phyloP scores from a whole-genome alignment of 2,329 filamentous ascomycete species.

The Colletotrichum costaricense region DNA sequence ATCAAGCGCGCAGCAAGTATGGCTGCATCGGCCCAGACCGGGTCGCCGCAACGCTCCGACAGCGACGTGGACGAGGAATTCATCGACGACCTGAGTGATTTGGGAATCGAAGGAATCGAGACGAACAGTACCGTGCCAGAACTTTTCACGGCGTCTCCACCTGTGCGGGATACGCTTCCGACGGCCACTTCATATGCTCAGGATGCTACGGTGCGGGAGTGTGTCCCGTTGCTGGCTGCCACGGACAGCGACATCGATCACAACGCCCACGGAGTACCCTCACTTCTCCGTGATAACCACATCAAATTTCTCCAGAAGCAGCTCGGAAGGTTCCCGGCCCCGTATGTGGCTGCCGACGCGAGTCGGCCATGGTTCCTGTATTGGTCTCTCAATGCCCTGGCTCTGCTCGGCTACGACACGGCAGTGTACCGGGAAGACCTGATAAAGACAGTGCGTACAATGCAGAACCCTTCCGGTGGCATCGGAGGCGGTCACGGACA shows the following conservation, averaged over 20 bases:
- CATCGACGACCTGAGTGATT: constrained; percentile 30
- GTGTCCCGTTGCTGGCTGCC: constrained; percentile 75
- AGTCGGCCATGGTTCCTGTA: constrained; percentile 95
- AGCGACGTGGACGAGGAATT: constrained; percentile 34
- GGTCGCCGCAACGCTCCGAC: constrained; percentile 3
- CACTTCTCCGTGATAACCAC: constrained; percentile 74
- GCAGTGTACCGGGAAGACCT: constrained; percentile 75
- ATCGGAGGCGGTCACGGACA: constrained; percentile 97
- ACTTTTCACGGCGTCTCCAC: constrained; percentile 68
- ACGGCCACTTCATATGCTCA: constrained; percentile 84
- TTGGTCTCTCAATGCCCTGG: constrained; percentile 85
- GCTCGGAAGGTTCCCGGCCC: constrained; percentile 72
- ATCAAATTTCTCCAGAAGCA: constrained; percentile 70
- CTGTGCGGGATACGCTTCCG: constrained; percentile 72
- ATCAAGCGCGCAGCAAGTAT: constrained; percentile 37
- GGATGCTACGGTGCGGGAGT: constrained; percentile 74
- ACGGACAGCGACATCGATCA: constrained; percentile 61
- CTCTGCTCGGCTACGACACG: constrained; percentile 80
- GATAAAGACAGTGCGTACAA: constrained; percentile 78
- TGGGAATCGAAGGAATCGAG: constrained; percentile 35
- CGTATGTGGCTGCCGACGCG: constrained; percentile 82
- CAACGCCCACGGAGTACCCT: constrained; percentile 80
- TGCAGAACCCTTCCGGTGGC: constrained; percentile 86
- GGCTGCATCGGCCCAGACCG: constrained; percentile 29
- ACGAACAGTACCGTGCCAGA: constrained; percentile 55